Evolutionary conservation across 1,284 basidiomycete species (phyloP).

Genomic region (Austroboletus rostrupii): DNA sequence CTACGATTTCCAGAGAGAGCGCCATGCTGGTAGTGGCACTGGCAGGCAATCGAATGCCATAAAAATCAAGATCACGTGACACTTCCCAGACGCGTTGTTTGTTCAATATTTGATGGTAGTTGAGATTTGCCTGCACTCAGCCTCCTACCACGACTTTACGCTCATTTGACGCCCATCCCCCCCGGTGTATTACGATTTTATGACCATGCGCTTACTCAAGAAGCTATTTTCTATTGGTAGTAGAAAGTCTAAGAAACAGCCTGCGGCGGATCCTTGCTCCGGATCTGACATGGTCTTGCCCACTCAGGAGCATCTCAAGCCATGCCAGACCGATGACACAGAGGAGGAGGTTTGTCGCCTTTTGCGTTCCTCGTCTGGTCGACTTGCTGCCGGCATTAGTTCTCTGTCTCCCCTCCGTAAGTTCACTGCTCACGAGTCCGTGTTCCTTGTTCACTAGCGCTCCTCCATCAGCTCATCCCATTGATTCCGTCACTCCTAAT

Average conservation of each 20-base stretch:
- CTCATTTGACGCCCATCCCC: constrained; percentile 24
- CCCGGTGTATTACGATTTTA: constrained; percentile 23
- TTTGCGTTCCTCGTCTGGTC: constrained; percentile 67
- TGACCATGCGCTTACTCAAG: constrained; percentile 64
- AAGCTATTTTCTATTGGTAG: constrained; percentile 66
- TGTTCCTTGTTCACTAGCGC: neutral
- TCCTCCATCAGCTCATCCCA: constrained; percentile 54
- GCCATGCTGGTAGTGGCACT: constrained; percentile 12
- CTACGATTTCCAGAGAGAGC: constrained; percentile 31
- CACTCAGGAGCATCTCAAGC: constrained; percentile 14
- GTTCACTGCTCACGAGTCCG: constrained; percentile 24
- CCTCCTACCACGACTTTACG: constrained; percentile 19
- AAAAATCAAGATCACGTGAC: constrained; percentile 18
- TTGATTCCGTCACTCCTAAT: constrained; percentile 49
- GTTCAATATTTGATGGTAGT: constrained; percentile 44
- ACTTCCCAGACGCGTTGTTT: constrained; percentile 31
- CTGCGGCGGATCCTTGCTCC: constrained; percentile 16
- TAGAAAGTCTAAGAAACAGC: constrained; percentile 50
- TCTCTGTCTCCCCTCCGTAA: constrained; percentile 65
- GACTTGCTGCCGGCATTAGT: constrained; percentile 53
- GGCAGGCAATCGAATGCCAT: neutral
- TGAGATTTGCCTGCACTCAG: constrained; percentile 29
- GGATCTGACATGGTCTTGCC: constrained; percentile 4
- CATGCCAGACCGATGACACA: constrained; percentile 39
- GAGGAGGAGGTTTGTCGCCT: constrained; percentile 61